Evolutionary conservation across 2,329 filamentous ascomycete species (phyloP), one percentile per base, ranked within the genome.

Genomic region (Talaromyces sp.): DNA sequence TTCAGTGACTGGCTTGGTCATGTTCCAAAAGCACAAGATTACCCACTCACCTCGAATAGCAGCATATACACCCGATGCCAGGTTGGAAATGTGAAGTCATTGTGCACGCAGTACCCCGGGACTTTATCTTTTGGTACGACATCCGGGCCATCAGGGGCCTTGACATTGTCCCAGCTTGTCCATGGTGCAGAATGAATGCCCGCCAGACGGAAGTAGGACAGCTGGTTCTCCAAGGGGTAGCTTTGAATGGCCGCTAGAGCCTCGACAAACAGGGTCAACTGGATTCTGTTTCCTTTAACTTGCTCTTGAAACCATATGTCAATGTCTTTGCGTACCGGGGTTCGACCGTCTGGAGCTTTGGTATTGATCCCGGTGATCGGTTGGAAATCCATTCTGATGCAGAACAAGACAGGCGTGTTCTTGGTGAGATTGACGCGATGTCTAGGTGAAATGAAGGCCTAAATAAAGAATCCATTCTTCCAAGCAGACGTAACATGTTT

Each of bases 41-140:
- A 27, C 10, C 6, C 50, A 52, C 51, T 44, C 55, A 68, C 83
- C 77, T 89, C 81, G 63, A 78, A 87, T 4, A 89, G 75, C 5
- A 83, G 79, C 61, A 95, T 79, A 73, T 94, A 96, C 0, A 91
- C 89, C 53, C 92, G 85, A 79, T 96, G 92, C 92, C 92, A 96
- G 51, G 87, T 84, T 30, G 89, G 85, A 72, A 96, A 95, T 14
- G 95, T 78, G 57, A 89, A 85, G 4, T 89, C 89, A 40, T 82
- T 84, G 75, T 96, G 92, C 16, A 85, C 85, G 72, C 92, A 96
- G 73, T 93, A 96, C 54, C 91, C 91, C n/a, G 80, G 58, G 80
- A 16, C 18, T 23, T 23, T 23, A 23, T 6, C 31, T 30, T 18
- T 31, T 14, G 16, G 27, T 9, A 77, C 2, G 23, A 23, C 83